Base-by-base conservation (phyloP, 441 rosid genomes). In the Eutrema salsugineum region DNA sequence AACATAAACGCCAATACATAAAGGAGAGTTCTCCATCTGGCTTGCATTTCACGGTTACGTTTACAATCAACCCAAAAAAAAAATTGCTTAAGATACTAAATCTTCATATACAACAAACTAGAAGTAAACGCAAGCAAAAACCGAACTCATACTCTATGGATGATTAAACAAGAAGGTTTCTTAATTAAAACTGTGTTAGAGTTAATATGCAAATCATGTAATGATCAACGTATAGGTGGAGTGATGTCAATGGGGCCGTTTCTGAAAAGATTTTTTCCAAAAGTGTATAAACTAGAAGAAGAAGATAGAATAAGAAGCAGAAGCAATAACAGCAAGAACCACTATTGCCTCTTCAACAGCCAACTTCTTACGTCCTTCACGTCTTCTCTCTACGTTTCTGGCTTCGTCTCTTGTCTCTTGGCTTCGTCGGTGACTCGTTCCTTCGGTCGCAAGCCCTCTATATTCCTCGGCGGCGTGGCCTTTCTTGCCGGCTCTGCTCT, bases 221-320 rank as follows among this genome's bases (percentile, higher is more conserved):
- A 49, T n/a, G 30, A 38, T 46, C 12, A 36, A 76, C 77, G 6
- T 6, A 81, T 70, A 84, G 91, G 89, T 43, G 89, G 89, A 47
- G 89, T 87, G 70, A 85, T 88, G 64, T 83, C 91, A 8, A 87
- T 87, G 91, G 86, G 79, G 50, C 83, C 91, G 17, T 87, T 87
- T 77, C 66, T 85, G 30, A 36, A 73, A 78, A 80, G 77, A 59
- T 85, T 85, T 66, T 87, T 87, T 47, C 88, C 80, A 9, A 39
- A 71, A 51, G 86, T 87, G 30, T 78, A 78, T 73, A 71, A 24
- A 0, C 78, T 73, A 22, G 3, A 87, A 73, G 59, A 83, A 82
- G 87, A 79, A 68, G 73, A 74, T 32, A 59, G 49, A 53, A 59
- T 11, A 60, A 50, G 20, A 71, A 49, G n/a, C n/a, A n/a, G 63